Conservation (phyloP, 139 green algal species). For the Haematococcus sp. region DNA sequence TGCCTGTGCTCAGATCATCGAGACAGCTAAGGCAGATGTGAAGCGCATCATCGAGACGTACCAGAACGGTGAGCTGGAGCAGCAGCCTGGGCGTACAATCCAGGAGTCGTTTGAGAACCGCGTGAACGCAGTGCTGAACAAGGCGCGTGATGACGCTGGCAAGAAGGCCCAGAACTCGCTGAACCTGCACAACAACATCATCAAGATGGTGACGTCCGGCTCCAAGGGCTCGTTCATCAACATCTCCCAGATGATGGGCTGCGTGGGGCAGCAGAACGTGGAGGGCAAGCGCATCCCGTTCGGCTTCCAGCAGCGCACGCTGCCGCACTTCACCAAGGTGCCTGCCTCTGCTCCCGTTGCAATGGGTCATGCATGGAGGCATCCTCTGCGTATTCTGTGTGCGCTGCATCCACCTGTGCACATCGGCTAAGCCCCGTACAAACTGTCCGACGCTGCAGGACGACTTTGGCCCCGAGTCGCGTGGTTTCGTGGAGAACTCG, state of each 20-base stretch:
- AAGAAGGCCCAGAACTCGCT: conserved; percentile 86
- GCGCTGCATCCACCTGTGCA: background rate
- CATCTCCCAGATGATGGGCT: conserved; percentile 99
- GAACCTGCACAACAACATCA: conserved; percentile 94
- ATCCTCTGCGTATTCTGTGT: no score
- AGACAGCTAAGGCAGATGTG: conserved; percentile 81
- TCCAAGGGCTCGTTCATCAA: conserved; percentile 99
- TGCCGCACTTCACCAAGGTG: conserved; percentile 90
- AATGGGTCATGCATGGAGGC: no score
- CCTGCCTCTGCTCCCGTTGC: no score
- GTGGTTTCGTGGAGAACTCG: conserved; percentile 98
- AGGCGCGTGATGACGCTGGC: conserved; percentile 78
- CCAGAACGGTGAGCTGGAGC: conserved; percentile 87
- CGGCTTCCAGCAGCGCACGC: conserved; percentile 88
- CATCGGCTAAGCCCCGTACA: background rate
- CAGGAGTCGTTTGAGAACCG: conserved; percentile 94
- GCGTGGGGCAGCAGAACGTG: conserved; percentile 99
- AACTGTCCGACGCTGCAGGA: conserved; percentile 51
- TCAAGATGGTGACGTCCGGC: conserved; percentile 95
- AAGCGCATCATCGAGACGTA: conserved; percentile 82
- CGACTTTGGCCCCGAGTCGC: conserved; percentile 92
- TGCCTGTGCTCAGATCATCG: conserved; percentile 87
- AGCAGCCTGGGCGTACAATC: conserved; percentile 88
- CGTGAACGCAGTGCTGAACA: conserved; percentile 88
- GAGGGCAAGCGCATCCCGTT: conserved; percentile 99